phyloP scores from a whole-genome alignment of 148 eudicot genomes.

The Rhododendron griersonianum region DNA sequence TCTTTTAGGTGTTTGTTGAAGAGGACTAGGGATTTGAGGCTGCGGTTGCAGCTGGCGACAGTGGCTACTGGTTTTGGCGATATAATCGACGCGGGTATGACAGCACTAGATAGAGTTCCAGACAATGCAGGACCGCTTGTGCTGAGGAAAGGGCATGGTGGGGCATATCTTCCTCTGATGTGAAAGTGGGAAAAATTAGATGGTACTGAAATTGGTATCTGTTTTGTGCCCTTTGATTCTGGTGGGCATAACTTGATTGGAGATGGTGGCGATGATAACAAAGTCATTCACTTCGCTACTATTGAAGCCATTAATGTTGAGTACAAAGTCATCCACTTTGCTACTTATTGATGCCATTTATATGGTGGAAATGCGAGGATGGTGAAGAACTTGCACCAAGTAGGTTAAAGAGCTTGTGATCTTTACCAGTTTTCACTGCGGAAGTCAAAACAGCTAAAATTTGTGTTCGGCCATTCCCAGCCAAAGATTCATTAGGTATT shows the following conservation, averaged over 20 bases:
- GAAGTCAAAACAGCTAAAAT: background rate
- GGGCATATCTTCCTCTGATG: constrained; percentile 93
- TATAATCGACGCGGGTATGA: constrained; percentile 50
- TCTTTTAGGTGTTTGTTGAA: constrained; percentile 88
- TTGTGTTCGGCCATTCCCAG: background rate
- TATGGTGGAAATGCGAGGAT: background rate
- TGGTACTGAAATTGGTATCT: background rate
- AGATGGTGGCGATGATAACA: background rate
- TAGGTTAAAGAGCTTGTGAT: background rate
- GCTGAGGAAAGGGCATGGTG: constrained; percentile 95
- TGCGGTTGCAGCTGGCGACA: constrained; percentile 69
- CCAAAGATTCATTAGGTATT: background rate
- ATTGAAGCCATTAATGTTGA: background rate
- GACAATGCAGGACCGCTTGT: constrained; percentile 90
- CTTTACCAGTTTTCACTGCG: background rate
- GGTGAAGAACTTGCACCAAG: background rate
- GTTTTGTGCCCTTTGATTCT: background rate
- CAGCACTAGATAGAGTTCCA: constrained; percentile 87
- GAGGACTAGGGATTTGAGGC: constrained; percentile 77
- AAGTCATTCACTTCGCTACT: no score
- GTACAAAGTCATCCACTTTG: background rate
- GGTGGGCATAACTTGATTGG: background rate
- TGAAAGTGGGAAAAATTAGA: constrained; percentile 5
- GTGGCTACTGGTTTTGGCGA: constrained; percentile 80
- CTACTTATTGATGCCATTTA: background rate